Evolutionary conservation across 1,284 basidiomycete species (phyloP).

Genomic region (Wallemia mellicola): DNA sequence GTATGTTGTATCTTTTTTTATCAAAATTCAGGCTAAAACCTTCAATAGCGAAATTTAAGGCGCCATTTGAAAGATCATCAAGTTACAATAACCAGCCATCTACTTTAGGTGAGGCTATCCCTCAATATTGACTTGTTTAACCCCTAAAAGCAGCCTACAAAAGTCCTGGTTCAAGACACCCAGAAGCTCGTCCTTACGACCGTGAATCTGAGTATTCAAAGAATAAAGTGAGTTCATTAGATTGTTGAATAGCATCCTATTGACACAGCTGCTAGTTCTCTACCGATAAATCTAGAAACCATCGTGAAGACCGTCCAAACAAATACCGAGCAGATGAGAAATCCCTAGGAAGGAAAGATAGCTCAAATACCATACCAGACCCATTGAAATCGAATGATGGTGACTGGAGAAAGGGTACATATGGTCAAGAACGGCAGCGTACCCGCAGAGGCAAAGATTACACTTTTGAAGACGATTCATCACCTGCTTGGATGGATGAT

Average conservation of each 20-base stretch:
- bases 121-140: background rate
- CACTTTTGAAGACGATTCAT: background rate
- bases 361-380: background rate
- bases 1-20: background rate
- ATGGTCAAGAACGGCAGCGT: background rate
- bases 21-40: background rate
- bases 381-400: background rate
- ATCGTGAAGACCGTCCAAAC: background rate
- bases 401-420: background rate
- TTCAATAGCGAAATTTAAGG: background rate
- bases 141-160: background rate
- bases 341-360: background rate
- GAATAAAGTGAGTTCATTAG: background rate
- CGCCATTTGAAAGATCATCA: background rate
- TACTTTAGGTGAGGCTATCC: background rate
- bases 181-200: background rate
- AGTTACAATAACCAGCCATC: background rate
- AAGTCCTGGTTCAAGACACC: background rate
- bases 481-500: conserved; percentile 55
- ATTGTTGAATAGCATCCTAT: background rate
- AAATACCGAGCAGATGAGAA: background rate
- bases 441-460: background rate
- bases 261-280: background rate
- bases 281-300: background rate
- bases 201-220: background rate